Percentiles rank a stretch among this genome's conserved stretches.
phyloP scores from a whole-genome alignment of 2,329 filamentous ascomycete genomes.

The Penicillium decumbens region DNA sequence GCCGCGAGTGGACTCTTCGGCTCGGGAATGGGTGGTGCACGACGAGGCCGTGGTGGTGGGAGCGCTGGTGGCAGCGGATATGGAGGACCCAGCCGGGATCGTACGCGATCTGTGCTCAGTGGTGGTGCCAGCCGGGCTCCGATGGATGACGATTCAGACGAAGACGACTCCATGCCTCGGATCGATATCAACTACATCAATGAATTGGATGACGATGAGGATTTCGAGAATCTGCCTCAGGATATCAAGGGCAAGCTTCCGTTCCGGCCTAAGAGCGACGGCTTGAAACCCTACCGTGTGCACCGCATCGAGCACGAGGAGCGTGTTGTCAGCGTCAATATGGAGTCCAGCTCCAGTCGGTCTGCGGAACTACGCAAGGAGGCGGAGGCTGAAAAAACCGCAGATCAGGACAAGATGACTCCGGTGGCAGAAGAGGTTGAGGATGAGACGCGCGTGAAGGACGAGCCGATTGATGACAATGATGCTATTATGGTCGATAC shows the following conservation, averaged over 20 bases:
- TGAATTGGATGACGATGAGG: slow-evolving; percentile 53
- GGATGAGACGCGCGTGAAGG: slow-evolving; percentile 45
- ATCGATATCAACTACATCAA: slow-evolving; percentile 56
- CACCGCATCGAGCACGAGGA: slow-evolving; percentile 54
- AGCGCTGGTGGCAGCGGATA: slow-evolving; percentile 26
- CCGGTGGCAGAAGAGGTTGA: slow-evolving; percentile 1
- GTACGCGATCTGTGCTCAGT: slow-evolving; percentile 26
- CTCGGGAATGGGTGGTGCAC: slow-evolving; percentile 22
- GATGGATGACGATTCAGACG: slow-evolving; percentile 36
- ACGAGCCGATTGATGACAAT: slow-evolving; percentile 51
- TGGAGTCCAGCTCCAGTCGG: slow-evolving; percentile 48
- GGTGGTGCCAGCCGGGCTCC: slow-evolving; percentile 15
- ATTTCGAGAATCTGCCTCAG: slow-evolving; percentile 31
- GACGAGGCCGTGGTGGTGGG: slow-evolving; percentile 23
- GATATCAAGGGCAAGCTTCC: slow-evolving; percentile 34
- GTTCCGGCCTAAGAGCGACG: slow-evolving; percentile 25
- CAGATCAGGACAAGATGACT: slow-evolving; percentile 29
- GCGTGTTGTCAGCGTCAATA: slow-evolving; percentile 51
- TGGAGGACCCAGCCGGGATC: slow-evolving; percentile 26
- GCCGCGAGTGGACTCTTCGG: slow-evolving; percentile 29
- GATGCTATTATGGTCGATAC: slow-evolving; percentile 35
- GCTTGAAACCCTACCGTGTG: slow-evolving; percentile 52
- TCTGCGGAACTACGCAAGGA: slow-evolving; percentile 40
- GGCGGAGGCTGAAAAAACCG: slow-evolving; percentile 30
- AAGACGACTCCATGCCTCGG: slow-evolving; percentile 45